Base-by-base conservation (phyloP, 495 filamentous ascomycete species). In the Penicillium canariense region DNA sequence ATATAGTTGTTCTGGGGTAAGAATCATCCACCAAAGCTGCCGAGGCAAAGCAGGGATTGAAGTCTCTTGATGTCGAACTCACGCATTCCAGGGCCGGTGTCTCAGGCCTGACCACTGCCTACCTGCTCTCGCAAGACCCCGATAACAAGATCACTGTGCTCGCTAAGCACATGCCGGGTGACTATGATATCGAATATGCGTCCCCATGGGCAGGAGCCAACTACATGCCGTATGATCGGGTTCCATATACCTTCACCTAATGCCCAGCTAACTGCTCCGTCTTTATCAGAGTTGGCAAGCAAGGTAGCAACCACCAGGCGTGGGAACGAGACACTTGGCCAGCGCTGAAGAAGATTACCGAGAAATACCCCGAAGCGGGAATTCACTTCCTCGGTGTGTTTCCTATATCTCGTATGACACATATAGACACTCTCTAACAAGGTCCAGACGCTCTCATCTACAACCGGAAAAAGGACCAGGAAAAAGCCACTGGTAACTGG, bases 171-270 rank as follows among this genome's bases (percentile, higher is more conserved):
- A 96, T 98, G 95, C 94, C 94, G 0, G 94, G 94, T 31, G 94
- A 98, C 75, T 96, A 96, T 73, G 92, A 97, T 63, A 87, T 94
- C 48, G 91, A 97, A 81, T 98, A 97, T 68, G 86, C 90, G 3
- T 95, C 89, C 15, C 94, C 94, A 0, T 96, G 90, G 88, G 94
- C 94, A 20, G 94, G 95, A 44, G 95, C 94, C 32, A 96, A 97
- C 67, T 92, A 87, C 55, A 61, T 94, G 56, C 94, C 94, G 90
- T 95, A 73, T 30, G 80, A 66, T 31, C n/a, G 9, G 50, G 12
- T 15, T 9, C 3, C 27, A 18, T 2, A 3, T 3, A 17, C 17
- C 43, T 14, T 22, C 30, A 17, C 23, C 35, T 50, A 10, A 43
- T 18, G 14, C 43, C 26, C 18, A 40, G 11, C 22, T 17, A 25